phyloP scores from a whole-genome alignment of 768 basidiomycete species.

The Neoboletus magnificus region DNA sequence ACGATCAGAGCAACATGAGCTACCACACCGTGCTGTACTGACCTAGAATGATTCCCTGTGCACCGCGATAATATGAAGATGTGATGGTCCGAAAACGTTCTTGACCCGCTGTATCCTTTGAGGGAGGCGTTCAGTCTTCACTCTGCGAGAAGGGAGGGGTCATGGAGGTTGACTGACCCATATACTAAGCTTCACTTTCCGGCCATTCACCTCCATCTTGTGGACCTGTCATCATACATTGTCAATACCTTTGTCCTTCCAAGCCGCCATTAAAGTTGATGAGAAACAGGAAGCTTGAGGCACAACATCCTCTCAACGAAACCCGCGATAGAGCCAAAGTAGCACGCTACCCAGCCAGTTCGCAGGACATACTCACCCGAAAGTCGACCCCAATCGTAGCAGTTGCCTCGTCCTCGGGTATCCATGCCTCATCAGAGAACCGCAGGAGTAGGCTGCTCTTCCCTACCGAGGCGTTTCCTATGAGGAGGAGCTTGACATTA shows the following conservation, averaged over 20 bases:
- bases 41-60: constrained; percentile 81
- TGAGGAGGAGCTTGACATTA: constrained; percentile 81
- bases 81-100: constrained; percentile 97
- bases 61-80: constrained; percentile 89
- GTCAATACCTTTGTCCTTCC: neutral
- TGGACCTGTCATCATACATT: constrained; percentile 54
- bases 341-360: neutral
- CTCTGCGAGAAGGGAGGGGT: neutral
- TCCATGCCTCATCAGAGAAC: constrained; percentile 97
- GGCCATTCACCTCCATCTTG: constrained; percentile 81
- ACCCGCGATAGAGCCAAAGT: neutral
- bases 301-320: neutral
- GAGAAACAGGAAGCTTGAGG: neutral
- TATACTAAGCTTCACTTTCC: constrained; percentile 89
- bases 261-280: neutral
- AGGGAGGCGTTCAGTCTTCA: neutral
- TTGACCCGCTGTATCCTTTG: constrained; percentile 91
- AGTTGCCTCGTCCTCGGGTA: constrained; percentile 85
- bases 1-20: neutral
- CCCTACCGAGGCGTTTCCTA: constrained; percentile 89
- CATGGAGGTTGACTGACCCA: constrained; percentile 68
- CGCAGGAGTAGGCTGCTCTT: constrained; percentile 87
- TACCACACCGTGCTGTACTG: neutral
- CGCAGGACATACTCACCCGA: constrained; percentile 49
- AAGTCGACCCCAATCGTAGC: constrained; percentile 87